Evolutionary conservation across 768 basidiomycete genomes (phyloP), one percentile per base, ranked within the genome.

Genomic region (Calvatia gigantea): DNA sequence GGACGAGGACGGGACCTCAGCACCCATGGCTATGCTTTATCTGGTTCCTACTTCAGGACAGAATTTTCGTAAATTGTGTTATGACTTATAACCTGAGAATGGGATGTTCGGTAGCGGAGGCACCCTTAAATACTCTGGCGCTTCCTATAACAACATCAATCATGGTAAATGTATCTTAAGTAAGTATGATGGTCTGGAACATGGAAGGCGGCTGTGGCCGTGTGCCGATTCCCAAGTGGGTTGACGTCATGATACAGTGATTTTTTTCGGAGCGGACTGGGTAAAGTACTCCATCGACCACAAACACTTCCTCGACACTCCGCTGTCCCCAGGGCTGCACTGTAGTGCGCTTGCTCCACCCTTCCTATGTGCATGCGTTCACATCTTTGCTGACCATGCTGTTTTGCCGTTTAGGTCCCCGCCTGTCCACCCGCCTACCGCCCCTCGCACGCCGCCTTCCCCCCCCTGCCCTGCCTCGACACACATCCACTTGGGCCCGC

Each of bases 401-500:
- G 5, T 28, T 29, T n/a, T 27, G 41, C 21, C 25, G 51, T 28
- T 14, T 42, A 32, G 25, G n/a, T 29, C 50, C 42, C 50, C 32
- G 33, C 33, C 48, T 38, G n/a, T 35, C 23, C 35, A n/a, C 48
- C 19, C 33, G 43, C 23, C 38, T 28, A 46, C 51, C 59, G 47
- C 58, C 46, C 7, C 41, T 11, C 14, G 21, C 11, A 19, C 15
- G 11, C 9, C 41, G 41, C 41, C 41, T 23, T 44, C 47, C 51
- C 37, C 44, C 42, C 44, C 48, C 38, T 25, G 44, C 53, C 54
- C 42, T 42, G 27, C 43, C 52, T 12, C 58, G 63, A 38, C 54
- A 56, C 47, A 58, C 60, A 8, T 62, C 61, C 32, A 44, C 28
- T 33, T 64, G 55, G 62, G 32, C 62, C 57, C 70, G 67, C 54